phyloP scores from a whole-genome alignment of 1,139 yeast genomes.

The Blastobotrys apis region DNA sequence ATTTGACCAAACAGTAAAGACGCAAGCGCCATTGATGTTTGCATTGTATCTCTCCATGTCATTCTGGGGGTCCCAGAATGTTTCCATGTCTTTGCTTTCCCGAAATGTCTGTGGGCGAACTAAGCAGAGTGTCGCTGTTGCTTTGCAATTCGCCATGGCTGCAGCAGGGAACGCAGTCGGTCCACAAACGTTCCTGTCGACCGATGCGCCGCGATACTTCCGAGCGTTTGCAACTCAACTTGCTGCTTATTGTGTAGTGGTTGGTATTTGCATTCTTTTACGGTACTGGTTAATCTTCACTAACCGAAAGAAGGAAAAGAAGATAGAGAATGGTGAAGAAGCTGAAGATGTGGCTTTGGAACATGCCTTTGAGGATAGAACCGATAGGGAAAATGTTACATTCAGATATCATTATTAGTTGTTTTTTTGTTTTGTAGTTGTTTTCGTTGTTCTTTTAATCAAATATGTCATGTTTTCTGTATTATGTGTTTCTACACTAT shows the following conservation, averaged over 20 bases:
- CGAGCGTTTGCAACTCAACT: constrained; percentile 17
- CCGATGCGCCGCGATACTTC: constrained; percentile 49
- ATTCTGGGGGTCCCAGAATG: constrained; percentile 34
- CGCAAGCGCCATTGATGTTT: constrained; percentile 14
- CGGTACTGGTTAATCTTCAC: constrained; percentile 24
- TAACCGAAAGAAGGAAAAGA: constrained; percentile 35
- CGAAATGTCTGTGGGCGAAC: constrained; percentile 67
- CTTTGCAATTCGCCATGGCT: constrained; percentile 56
- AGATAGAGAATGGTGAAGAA: constrained; percentile 12
- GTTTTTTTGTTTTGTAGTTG: too few relatives aligned
- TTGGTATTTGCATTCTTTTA: constrained; percentile 29
- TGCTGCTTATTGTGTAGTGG: constrained; percentile 46
- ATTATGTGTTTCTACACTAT: too few relatives aligned
- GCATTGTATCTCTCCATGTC: constrained; percentile 15
- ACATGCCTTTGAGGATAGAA: constrained; percentile 52
- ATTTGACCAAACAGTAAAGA: constrained; percentile 8
- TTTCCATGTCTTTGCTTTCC: constrained; percentile 39
- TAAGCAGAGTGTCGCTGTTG: constrained; percentile 58
- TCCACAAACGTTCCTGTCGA: constrained; percentile 58
- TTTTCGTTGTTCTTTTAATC: too few relatives aligned
- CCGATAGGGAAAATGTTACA: constrained; percentile 57
- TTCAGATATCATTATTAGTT: constrained; percentile 47
- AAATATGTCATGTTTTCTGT: too few relatives aligned
- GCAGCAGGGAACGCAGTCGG: constrained; percentile 68
- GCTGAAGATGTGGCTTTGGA: constrained; percentile 5